Evolutionary conservation across 1,284 basidiomycete genomes (phyloP).

Genomic region (Blastosporella zonata): DNA sequence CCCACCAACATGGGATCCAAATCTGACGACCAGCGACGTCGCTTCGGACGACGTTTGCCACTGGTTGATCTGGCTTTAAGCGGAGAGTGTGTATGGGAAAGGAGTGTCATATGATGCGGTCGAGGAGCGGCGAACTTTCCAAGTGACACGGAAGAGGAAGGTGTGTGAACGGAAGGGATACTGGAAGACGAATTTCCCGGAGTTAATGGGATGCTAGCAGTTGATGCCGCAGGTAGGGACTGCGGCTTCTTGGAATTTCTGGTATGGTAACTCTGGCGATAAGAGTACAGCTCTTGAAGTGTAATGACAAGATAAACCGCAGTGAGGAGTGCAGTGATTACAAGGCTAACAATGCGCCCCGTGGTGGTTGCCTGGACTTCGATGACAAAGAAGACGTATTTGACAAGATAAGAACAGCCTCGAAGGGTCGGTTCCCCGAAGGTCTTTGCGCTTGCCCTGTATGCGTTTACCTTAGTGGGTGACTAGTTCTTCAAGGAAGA

Average conservation of each 20-base stretch:
- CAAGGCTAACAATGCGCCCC: slow-evolving; percentile 32
- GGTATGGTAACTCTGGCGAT: slow-evolving; percentile 11
- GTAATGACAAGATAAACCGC: slow-evolving; percentile 30
- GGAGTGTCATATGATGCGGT: background rate
- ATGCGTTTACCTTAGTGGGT: background rate
- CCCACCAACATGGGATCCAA: slow-evolving; percentile 41
- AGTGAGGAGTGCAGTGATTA: slow-evolving; percentile 30
- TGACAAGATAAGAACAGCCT: slow-evolving; percentile 27
- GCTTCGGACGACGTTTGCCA: slow-evolving; percentile 26
- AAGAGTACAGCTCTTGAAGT: slow-evolving; percentile 31
- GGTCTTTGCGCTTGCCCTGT: slow-evolving; percentile 22
- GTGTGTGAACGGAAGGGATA: background rate
- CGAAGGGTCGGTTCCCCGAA: slow-evolving; percentile 29
- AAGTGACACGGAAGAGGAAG: slow-evolving; percentile 2
- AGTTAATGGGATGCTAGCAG: background rate
- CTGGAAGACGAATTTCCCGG: background rate
- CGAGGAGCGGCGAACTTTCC: background rate
- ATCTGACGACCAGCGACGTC: slow-evolving; percentile 32
- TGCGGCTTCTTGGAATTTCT: background rate
- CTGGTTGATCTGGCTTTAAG: slow-evolving; percentile 2
- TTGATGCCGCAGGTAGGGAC: background rate
- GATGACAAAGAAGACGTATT: slow-evolving; percentile 34
- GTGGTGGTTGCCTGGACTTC: slow-evolving; percentile 27
- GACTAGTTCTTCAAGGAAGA: background rate
- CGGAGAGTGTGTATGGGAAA: slow-evolving; percentile 1